Conservation (phyloP, 139 green algal species). For the Asterochloris erici region DNA sequence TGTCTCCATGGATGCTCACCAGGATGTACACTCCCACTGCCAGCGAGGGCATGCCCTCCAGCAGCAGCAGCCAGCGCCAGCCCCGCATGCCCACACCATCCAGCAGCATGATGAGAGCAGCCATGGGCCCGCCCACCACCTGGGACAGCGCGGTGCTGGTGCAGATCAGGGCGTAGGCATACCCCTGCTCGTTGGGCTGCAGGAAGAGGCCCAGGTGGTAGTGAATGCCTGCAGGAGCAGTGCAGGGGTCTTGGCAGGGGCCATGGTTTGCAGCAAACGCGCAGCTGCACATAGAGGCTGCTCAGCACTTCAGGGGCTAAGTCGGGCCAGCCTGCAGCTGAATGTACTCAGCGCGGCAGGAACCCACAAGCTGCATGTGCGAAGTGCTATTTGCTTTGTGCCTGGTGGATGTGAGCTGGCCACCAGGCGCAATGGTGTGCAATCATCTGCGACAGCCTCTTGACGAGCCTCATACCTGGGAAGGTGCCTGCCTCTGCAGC, state of each 20-base stretch:
- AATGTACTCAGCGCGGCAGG: neutral
- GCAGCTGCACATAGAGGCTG: neutral
- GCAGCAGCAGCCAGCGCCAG: conserved; percentile 33
- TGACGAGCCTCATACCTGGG: neutral
- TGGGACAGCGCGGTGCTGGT: conserved; percentile 2
- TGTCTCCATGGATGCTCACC: neutral
- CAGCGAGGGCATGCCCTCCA: conserved; percentile 25
- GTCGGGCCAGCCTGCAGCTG: neutral
- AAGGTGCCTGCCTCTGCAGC: conserved; percentile 20
- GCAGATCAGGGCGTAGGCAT: conserved; percentile 19
- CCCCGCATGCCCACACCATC: conserved; percentile 20
- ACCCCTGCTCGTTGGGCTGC: conserved; percentile 10
- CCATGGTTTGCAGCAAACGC: neutral
- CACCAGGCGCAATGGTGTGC: neutral
- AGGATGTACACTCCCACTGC: conserved; percentile 8
- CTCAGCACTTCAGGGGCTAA: neutral
- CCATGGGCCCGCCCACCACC: conserved; percentile 19
- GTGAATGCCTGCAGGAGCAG: conserved; percentile 23
- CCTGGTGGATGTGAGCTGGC: neutral
- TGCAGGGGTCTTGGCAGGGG: neutral
- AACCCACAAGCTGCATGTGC: neutral
- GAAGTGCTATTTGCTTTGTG: neutral
- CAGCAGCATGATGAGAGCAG: conserved; percentile 18
- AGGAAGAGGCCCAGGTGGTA: conserved; percentile 21
- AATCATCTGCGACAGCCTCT: neutral